Evolutionary conservation across 1,284 basidiomycete genomes (phyloP).

Genomic region (Ganoderma sinense): DNA sequence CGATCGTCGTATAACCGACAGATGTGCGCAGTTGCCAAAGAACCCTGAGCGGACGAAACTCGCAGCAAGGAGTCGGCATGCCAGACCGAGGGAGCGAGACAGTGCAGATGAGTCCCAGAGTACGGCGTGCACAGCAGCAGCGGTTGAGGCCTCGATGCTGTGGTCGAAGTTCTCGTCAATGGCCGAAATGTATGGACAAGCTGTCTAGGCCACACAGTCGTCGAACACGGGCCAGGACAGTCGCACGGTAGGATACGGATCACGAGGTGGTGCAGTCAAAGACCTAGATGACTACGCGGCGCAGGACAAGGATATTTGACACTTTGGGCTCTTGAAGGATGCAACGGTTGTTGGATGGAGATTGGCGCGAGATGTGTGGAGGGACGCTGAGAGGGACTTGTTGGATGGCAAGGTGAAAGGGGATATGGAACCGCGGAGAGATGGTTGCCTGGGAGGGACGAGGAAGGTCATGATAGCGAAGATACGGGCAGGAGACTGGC

Average conservation of each 20-base stretch:
- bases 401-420: slow-evolving; percentile 5
- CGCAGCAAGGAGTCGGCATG: slow-evolving; percentile 15
- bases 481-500: slow-evolving; percentile 7
- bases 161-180: slow-evolving; percentile 13
- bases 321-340: slow-evolving; percentile 1
- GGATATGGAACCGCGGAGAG: slow-evolving; percentile 12
- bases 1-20: slow-evolving; percentile 15
- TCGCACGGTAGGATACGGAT: slow-evolving; percentile 14
- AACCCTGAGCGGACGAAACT: neutral
- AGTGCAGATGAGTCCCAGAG: neutral
- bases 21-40: neutral
- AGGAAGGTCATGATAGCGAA: slow-evolving; percentile 2
- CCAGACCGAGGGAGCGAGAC: neutral
- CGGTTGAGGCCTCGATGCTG: slow-evolving; percentile 2
- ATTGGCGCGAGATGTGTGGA: slow-evolving; percentile 13
- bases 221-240: neutral
- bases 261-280: slow-evolving; percentile 17
- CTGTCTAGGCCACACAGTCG: slow-evolving; percentile 11
- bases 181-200: slow-evolving; percentile 5
- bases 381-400: slow-evolving; percentile 8
- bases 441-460: slow-evolving; percentile 22
- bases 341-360: slow-evolving; percentile 8
- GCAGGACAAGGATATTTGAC: slow-evolving; percentile 12
- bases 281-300: slow-evolving; percentile 16
- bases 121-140: slow-evolving; percentile 7